Conservation (phyloP, 352 stramenopile genomes). For the Heterotrichella gracilis region DNA sequence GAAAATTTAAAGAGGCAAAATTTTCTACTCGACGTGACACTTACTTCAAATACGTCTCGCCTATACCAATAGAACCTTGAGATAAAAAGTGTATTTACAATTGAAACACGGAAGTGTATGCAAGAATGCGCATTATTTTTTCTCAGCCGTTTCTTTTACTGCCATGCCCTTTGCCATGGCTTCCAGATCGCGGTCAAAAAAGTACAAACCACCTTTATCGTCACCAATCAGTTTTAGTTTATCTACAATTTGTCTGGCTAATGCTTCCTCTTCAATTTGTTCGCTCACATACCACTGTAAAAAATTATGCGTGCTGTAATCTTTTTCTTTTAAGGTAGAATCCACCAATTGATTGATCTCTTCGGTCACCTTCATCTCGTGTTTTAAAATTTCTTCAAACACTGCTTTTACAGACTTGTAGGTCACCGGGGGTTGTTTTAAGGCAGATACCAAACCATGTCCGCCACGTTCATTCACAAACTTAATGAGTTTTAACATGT, state of each 20-base stretch:
- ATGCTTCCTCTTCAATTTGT: conserved; percentile 5
- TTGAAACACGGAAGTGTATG: no score
- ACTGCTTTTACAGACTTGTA: background rate
- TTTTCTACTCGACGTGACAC: background rate
- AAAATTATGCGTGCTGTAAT: background rate
- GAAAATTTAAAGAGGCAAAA: conserved; percentile 9
- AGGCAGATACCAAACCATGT: background rate
- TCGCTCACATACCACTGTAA: conserved; percentile 4
- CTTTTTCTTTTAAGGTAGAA: background rate
- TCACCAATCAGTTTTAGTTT: conserved; percentile 6
- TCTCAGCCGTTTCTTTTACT: no score
- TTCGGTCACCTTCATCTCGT: background rate
- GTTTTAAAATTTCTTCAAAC: conserved; percentile 6
- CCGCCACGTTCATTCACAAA: background rate
- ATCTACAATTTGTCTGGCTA: background rate
- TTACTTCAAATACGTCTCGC: no score
- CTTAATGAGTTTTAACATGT: background rate
- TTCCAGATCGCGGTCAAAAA: background rate
- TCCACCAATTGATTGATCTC: background rate
- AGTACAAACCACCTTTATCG: background rate
- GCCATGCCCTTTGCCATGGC: background rate
- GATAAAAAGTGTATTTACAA: no score
- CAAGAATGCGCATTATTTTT: no score
- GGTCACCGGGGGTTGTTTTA: background rate
- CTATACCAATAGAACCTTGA: no score